phyloP scores from a whole-genome alignment of 805 yeast species.

The Ogataea nakhonphanomensis region DNA sequence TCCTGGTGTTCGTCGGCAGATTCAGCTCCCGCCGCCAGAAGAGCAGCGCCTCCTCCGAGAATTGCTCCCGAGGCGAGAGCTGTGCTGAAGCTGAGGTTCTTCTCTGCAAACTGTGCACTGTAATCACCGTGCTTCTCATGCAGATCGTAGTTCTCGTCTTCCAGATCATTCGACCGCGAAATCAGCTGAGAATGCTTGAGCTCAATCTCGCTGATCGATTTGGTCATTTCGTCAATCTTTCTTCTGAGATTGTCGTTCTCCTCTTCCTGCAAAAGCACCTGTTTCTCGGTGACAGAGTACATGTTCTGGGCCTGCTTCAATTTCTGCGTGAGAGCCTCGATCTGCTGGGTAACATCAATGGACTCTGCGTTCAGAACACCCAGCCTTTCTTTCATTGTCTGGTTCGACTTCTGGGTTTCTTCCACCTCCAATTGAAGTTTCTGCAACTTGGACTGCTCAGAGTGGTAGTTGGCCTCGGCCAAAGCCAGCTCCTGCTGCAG shows the following conservation, averaged over 20 bases:
- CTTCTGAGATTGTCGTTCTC: slow-evolving; percentile 37
- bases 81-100: slow-evolving; percentile 28
- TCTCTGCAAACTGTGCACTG: slow-evolving; percentile 32
- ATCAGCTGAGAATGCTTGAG: slow-evolving; percentile 25
- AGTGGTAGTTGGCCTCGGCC: slow-evolving; percentile 74
- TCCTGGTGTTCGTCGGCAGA: slow-evolving; percentile 8
- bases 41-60: slow-evolving; percentile 21
- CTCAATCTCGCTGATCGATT: slow-evolving; percentile 28
- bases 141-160: slow-evolving; percentile 42
- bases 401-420: slow-evolving; percentile 65
- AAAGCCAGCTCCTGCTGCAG: slow-evolving; percentile 69
- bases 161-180: slow-evolving; percentile 21
- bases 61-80: slow-evolving; percentile 30
- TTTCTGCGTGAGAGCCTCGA: slow-evolving; percentile 50
- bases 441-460: slow-evolving; percentile 61
- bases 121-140: slow-evolving; percentile 32
- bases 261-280: slow-evolving; percentile 56
- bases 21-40: slow-evolving; percentile 14
- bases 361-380: slow-evolving; percentile 65
- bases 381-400: slow-evolving; percentile 63
- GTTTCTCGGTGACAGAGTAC: slow-evolving; percentile 63
- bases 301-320: slow-evolving; percentile 61
- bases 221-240: slow-evolving; percentile 24
- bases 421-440: slow-evolving; percentile 58
- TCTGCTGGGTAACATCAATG: slow-evolving; percentile 52